Evolutionary conservation across 768 basidiomycete genomes (phyloP).

Genomic region (Pleurotus tuoliensis): DNA sequence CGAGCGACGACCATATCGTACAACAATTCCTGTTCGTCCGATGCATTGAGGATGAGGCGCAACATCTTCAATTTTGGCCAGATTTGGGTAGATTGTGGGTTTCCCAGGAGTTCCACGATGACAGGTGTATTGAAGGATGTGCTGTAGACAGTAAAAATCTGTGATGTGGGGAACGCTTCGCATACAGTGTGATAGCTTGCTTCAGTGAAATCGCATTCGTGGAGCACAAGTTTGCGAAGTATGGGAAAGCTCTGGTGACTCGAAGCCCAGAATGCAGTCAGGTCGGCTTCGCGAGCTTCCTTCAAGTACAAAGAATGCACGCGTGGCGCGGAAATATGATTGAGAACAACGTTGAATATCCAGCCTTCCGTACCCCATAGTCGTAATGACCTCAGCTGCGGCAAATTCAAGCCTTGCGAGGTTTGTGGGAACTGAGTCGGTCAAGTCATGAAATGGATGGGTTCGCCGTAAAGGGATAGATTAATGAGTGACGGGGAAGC

Average conservation of each 20-base stretch:
- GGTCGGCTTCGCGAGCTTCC: slow-evolving; percentile 36
- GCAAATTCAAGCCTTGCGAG: slow-evolving; percentile 24
- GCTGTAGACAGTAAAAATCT: slow-evolving; percentile 28
- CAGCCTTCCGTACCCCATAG: slow-evolving; percentile 34
- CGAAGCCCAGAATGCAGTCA: slow-evolving; percentile 31
- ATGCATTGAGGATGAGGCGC: slow-evolving; percentile 24
- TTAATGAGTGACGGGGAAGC: slow-evolving; percentile 29
- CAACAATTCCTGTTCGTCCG: slow-evolving; percentile 20
- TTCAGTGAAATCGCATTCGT: slow-evolving; percentile 36
- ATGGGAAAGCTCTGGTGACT: slow-evolving; percentile 22
- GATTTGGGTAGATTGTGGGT: neutral
- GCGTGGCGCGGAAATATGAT: slow-evolving; percentile 32
- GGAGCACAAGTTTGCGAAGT: slow-evolving; percentile 33
- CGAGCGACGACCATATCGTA: slow-evolving; percentile 22
- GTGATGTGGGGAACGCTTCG: slow-evolving; percentile 26
- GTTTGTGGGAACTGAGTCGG: slow-evolving; percentile 5
- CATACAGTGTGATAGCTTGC: slow-evolving; percentile 26
- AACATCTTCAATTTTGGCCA: slow-evolving; percentile 34
- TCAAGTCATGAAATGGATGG: slow-evolving; percentile 26
- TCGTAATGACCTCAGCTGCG: slow-evolving; percentile 35
- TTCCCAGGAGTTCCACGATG: slow-evolving; percentile 24
- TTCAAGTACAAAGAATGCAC: slow-evolving; percentile 40
- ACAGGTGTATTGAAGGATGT: slow-evolving; percentile 17
- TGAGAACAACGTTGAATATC: slow-evolving; percentile 35
- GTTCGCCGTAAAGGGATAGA: slow-evolving; percentile 42